phyloP scores from a whole-genome alignment of 2,329 filamentous ascomycete genomes.

The Hymenoscyphus infarciens region DNA sequence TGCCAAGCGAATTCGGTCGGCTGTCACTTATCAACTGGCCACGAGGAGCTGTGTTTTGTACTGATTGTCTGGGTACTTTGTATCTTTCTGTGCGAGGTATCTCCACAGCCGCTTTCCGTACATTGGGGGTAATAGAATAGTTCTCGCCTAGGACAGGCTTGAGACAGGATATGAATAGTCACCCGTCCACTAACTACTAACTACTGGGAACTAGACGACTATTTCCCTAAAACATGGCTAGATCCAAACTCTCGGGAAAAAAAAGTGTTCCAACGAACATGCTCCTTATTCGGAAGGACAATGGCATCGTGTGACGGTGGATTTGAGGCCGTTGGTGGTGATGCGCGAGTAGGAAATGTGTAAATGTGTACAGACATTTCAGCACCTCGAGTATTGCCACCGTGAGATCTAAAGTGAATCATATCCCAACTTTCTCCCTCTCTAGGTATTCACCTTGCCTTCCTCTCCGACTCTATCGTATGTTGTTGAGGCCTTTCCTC shows the following conservation, averaged over 20 bases:
- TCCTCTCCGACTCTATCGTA: neutral
- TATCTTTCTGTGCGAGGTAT: neutral
- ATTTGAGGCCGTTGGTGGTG: neutral
- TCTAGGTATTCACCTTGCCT: neutral
- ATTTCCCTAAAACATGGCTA: neutral
- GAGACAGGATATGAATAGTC: neutral
- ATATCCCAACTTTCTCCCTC: neutral
- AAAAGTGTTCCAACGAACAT: neutral
- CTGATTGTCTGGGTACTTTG: neutral
- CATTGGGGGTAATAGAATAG: neutral
- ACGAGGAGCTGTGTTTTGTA: neutral
- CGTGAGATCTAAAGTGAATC: neutral
- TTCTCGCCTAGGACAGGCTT: neutral
- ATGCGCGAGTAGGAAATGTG: neutral
- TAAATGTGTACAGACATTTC: conserved; percentile 1
- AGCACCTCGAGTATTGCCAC: neutral
- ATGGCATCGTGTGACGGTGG: neutral
- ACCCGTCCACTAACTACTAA: too few species aligned
- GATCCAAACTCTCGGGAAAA: neutral
- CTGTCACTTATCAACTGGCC: neutral
- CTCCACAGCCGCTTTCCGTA: neutral
- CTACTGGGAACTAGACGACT: too few species aligned
- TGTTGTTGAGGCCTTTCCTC: neutral
- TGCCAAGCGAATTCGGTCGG: neutral
- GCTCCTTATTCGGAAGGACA: conserved; percentile 5